Percentiles rank a stretch among this genome's conserved stretches.
These are phyloP conservation scores for Ogataea populi-albae DNA, from an alignment of 805 yeast genomes.

Conservation along the genomic window DNA sequence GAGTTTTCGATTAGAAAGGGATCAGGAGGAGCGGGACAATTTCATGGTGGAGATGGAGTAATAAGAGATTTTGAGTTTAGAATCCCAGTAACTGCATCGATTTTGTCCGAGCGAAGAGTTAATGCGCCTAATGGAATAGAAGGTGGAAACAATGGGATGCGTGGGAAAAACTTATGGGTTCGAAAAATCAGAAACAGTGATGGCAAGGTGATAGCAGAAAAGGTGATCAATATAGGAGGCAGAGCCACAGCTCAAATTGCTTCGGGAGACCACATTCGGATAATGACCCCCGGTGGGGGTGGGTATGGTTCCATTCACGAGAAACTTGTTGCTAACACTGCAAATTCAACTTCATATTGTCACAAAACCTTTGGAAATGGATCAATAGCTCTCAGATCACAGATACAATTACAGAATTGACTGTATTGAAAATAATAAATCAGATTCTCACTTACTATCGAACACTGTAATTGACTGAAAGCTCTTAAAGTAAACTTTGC, in stretches of 20 bases:
- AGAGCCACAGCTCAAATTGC: slow-evolving; percentile 57
- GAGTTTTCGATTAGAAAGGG: slow-evolving; percentile 66
- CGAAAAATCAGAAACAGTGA: slow-evolving; percentile 25
- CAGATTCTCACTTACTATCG: no score
- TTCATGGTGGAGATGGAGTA: slow-evolving; percentile 82
- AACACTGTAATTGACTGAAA: no score
- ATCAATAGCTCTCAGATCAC: slow-evolving; percentile 29
- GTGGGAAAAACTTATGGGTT: slow-evolving; percentile 66
- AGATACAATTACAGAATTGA: slow-evolving; percentile 32
- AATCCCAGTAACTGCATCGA: slow-evolving; percentile 68
- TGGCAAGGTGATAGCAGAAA: slow-evolving; percentile 32
- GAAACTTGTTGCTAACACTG: slow-evolving; percentile 1
- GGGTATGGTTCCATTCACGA: slow-evolving; percentile 55
- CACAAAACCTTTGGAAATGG: slow-evolving; percentile 28
- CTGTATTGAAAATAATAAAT: no score
- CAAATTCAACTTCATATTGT: slow-evolving; percentile 9
- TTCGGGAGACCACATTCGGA: slow-evolving; percentile 63
- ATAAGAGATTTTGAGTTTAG: slow-evolving; percentile 80
- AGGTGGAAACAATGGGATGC: slow-evolving; percentile 74
- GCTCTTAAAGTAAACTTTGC: no score
- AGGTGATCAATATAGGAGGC: slow-evolving; percentile 60
- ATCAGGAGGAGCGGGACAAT: slow-evolving; percentile 78
- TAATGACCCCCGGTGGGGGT: slow-evolving; percentile 85
- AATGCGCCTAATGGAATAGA: slow-evolving; percentile 80
- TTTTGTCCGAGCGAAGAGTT: slow-evolving; percentile 81